A percentile compares a stretch with the other conserved stretches of the same genome.
These are phyloP conservation scores for Elongisporangium undulatum DNA, from an alignment of 352 stramenopile genomes.

Conservation along the genomic window DNA sequence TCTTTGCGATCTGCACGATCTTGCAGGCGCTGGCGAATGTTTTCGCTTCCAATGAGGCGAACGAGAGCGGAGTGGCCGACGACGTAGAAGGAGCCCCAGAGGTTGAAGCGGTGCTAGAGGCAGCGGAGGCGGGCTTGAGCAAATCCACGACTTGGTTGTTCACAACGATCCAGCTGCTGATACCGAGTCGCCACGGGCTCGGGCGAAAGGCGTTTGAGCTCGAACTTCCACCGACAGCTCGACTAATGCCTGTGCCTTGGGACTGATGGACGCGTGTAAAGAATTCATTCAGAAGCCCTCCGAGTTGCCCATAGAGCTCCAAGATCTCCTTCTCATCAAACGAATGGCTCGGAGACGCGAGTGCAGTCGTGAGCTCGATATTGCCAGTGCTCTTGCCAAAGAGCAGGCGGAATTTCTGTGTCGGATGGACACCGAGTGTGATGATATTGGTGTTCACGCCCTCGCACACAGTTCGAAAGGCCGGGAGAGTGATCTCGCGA, in stretches of 20 bases:
- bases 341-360: background rate
- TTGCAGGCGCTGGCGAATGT: conserved; percentile 37
- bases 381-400: conserved; percentile 51
- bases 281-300: conserved; percentile 42
- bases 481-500: conserved; percentile 45
- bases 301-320: conserved; percentile 55
- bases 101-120: background rate
- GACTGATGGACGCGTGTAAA: conserved; percentile 14
- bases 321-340: conserved; percentile 29
- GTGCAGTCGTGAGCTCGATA: background rate
- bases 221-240: background rate
- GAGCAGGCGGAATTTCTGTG: conserved; percentile 63
- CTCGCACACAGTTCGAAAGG: conserved; percentile 31
- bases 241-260: background rate
- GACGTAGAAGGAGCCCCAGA: background rate
- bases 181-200: conserved; percentile 36
- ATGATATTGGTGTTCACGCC: conserved; percentile 65
- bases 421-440: conserved; percentile 61
- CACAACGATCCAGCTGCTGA: conserved; percentile 72
- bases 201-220: background rate
- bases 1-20: conserved; percentile 66
- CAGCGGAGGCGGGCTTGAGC: conserved; percentile 18
- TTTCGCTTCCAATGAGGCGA: conserved; percentile 48
- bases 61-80: conserved; percentile 20
- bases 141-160: conserved; percentile 60